Percentiles rank a stretch among this genome's conserved stretches.
Conservation (phyloP, 345 rosid species). For the Pugionium dolabratum region DNA sequence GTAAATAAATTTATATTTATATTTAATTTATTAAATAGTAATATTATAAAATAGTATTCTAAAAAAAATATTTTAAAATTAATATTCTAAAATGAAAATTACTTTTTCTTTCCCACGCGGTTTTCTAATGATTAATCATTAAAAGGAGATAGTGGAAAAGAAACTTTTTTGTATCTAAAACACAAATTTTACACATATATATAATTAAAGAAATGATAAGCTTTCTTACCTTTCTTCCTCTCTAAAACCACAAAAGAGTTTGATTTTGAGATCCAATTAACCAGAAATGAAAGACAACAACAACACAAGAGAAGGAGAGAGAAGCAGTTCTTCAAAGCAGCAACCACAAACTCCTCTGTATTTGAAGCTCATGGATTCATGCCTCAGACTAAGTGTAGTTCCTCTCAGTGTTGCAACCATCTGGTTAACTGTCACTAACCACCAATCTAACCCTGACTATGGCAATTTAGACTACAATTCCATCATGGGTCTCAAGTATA, state of each 20-base stretch:
- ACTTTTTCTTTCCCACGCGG: no score
- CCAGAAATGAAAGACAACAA: conserved; percentile 31
- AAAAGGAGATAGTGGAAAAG: no score
- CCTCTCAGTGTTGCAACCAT: conserved; percentile 75
- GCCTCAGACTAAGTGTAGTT: conserved; percentile 69
- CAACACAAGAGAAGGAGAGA: conserved; percentile 32
- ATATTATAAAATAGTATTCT: no score
- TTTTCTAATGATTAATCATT: no score
- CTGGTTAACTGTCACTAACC: conserved; percentile 74
- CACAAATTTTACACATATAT: no score
- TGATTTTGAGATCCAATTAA: conserved; percentile 20
- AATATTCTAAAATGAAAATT: no score
- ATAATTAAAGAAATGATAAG: no score
- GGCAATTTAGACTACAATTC: conserved; percentile 56
- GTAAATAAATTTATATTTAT: no score
- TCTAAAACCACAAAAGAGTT: neutral
- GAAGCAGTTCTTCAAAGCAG: conserved; percentile 29
- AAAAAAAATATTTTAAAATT: no score
- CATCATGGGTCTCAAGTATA: conserved; percentile 75
- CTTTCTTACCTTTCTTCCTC: conserved; percentile 13
- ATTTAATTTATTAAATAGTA: no score
- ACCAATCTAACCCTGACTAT: conserved; percentile 57
- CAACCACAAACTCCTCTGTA: conserved; percentile 39
- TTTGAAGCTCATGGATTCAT: conserved; percentile 60
- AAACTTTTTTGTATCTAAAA: no score